phyloP scores from a whole-genome alignment of 176 grass and related monocot species.

The Musa acuminata region DNA sequence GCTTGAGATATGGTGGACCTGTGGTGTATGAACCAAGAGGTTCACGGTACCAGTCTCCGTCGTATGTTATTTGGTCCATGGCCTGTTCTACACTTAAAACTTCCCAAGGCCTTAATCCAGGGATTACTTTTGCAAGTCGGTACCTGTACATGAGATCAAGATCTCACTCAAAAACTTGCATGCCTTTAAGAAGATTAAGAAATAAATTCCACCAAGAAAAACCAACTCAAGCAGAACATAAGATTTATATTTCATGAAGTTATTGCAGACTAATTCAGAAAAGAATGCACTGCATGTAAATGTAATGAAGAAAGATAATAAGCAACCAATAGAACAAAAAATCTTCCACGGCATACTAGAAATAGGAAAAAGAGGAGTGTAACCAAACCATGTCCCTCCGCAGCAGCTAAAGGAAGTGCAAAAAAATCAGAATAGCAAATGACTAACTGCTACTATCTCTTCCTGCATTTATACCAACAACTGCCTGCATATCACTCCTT shows the following conservation, averaged over 20 bases:
- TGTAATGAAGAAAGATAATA: neutral
- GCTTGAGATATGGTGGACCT: slow-evolving; percentile 22
- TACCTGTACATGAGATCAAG: neutral
- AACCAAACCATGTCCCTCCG: too few species aligned
- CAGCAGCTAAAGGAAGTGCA: too few species aligned
- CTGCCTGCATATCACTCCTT: too few species aligned
- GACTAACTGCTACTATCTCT: too few species aligned
- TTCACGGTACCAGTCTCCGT: slow-evolving; percentile 25
- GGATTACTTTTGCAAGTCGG: slow-evolving; percentile 28
- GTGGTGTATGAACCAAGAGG: slow-evolving; percentile 25
- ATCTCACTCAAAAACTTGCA: neutral
- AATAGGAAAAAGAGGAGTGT: too few species aligned
- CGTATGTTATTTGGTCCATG: slow-evolving; percentile 31
- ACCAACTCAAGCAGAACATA: neutral
- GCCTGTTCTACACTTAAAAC: slow-evolving; percentile 30
- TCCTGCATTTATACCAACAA: too few species aligned
- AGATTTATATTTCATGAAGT: too few species aligned
- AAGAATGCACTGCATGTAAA: neutral
- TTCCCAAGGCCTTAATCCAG: slow-evolving; percentile 33
- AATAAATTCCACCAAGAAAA: neutral
- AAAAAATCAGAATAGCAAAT: too few species aligned
- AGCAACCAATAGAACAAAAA: neutral
- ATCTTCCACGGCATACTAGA: neutral
- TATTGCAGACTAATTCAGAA: too few species aligned
- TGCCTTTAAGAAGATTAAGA: too few species aligned